Evolutionary conservation across 2,329 filamentous ascomycete genomes (phyloP), one percentile per base, ranked within the genome.

Genomic region (Chrysosporium keratinophilum): DNA sequence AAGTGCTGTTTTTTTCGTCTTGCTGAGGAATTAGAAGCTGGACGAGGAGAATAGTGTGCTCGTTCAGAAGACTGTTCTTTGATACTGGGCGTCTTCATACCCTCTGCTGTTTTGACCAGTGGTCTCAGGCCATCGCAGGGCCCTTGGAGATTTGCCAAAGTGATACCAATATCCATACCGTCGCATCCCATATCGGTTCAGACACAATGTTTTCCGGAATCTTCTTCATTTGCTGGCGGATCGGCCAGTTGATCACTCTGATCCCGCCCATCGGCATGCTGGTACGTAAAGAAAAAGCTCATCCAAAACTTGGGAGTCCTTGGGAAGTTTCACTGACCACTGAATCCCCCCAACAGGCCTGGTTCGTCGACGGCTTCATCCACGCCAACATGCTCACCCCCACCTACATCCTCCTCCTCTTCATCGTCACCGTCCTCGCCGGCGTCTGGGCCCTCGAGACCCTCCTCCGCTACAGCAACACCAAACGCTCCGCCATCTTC

Each of bases 221-320:
- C 46, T 76, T 82, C 61, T 84, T 83, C 73, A 74, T 78, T 67
- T 77, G 77, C 66, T 81, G 78, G 74, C 77, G 81, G 56, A 62
- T 82, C 64, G 71, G 77, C 65, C 72, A 84, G 66, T 77, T 84
- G 69, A 62, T 80, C 69, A 82, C 79, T 43, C 68, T 83, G 61
- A 79, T 83, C 57, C 80, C 81, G 33, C 76, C 78, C 55, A 73
- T 83, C 64, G 81, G 81, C 65, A 83, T 84, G 75, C 69, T 81
- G 57, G 76, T 76, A 67, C 50, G 71, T 57, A 20, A 44, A 19
- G 52, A 28, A 15, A 28, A 28, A 40, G 12, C 46, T 28, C 2
- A 15, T 35, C 14, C 35, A 3, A 7, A 48, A 15, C 46, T 10
- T 28, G 31, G 15, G 23, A 19, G 37, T 50, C 17, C n/a, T 11